These are phyloP conservation scores for Phyllosticta citriasiana DNA, from an alignment of 2,329 filamentous ascomycete genomes.

Conservation along the genomic window DNA sequence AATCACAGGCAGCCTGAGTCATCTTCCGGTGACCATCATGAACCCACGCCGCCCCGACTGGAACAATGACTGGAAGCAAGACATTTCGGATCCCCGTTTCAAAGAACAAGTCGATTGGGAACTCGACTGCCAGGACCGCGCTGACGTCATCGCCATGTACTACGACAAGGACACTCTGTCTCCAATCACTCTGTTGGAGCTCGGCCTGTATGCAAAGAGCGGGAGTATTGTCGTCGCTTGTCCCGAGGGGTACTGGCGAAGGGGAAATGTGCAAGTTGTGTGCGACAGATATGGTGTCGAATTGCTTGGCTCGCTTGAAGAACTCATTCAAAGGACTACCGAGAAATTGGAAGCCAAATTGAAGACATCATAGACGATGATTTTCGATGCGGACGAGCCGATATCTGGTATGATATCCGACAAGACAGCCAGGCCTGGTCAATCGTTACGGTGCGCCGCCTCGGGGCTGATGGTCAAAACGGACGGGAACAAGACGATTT, in stretches of 20 bases:
- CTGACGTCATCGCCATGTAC: constrained; percentile 47
- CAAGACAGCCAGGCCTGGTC: too few species aligned
- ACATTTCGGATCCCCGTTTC: constrained; percentile 36
- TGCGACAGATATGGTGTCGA: constrained; percentile 41
- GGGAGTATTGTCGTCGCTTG: constrained; percentile 46
- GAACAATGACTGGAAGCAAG: constrained; percentile 45
- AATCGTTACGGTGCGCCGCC: too few species aligned
- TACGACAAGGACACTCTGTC: constrained; percentile 45
- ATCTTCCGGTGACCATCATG: constrained; percentile 44
- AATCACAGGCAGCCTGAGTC: constrained; percentile 26
- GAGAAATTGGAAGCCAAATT: not conserved
- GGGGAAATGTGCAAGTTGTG: constrained; percentile 51
- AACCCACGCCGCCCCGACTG: constrained; percentile 50
- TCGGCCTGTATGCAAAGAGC: constrained; percentile 43
- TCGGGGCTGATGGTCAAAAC: too few species aligned
- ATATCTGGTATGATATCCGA: not conserved
- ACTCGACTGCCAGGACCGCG: constrained; percentile 44
- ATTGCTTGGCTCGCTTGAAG: constrained; percentile 33
- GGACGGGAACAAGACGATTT: too few species aligned
- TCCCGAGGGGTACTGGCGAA: constrained; percentile 43
- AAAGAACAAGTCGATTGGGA: constrained; percentile 52
- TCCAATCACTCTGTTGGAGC: constrained; percentile 50
- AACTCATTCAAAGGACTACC: constrained; percentile 28
- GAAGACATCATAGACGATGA: not conserved
- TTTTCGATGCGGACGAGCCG: not conserved